Evolutionary conservation across 306 rosid genomes (phyloP), one percentile per base, ranked within the genome.

Genomic region (Medicago lupulina): DNA sequence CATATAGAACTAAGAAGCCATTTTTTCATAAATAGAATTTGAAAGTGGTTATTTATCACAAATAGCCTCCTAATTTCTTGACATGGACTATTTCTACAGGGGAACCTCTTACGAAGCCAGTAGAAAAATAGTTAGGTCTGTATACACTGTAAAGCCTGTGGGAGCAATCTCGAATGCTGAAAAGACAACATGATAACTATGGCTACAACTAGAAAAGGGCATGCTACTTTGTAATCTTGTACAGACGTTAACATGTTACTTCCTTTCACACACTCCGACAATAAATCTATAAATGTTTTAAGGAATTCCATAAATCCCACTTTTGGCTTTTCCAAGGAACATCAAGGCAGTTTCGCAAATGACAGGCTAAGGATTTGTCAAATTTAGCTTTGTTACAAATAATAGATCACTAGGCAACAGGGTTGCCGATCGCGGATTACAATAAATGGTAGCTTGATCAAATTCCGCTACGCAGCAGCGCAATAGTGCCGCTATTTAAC

Each of bases 1-100:
- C 75, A 21, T 17, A 67, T 2, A 14, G 14, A 50, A 76, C 18
- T 51, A 10, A 39, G 73, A 63, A 75, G 67, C 28, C 51, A 19
- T 62, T 47, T 28, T 60, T 60, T 23, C 50, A 31, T 19, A 31
- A 19, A 13, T 23, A 74, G 36, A 65, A 50, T 65, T 63, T 39
- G 25, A 65, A 62, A 62, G 68, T 38, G 11, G 68, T 36, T 62
- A 36, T 36, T 7, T 34, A 36, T 38, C 68, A 62, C 23, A 62
- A 16, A 34, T 5, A 61, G 9, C 43, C 67, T 34, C 44, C 67
- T 34, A 14, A 54, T 17, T 8, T n/a, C n/a, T n/a, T n/a, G n/a
- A n/a, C n/a, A n/a, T n/a, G n/a, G n/a, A n/a, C n/a, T n/a, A n/a
- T 53, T 53, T 54, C 43, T 54, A 11, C 39, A 11, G 2, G 15